Base-by-base conservation (phyloP, 192 early-diverging fungal genomes). In the Dissophora ornata region DNA sequence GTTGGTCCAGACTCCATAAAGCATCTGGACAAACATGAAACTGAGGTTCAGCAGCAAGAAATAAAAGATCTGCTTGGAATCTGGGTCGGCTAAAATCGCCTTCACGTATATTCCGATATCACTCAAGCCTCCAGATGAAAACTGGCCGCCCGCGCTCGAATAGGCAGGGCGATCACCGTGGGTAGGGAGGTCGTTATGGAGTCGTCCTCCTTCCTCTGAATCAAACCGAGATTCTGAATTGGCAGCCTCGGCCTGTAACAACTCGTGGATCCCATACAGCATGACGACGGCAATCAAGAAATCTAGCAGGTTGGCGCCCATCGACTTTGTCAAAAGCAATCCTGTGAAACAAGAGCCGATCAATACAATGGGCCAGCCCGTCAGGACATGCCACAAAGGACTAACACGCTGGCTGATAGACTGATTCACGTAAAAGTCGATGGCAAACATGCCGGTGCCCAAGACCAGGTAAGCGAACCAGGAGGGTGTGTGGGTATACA, bases 31-130 rank as follows among this genome's bases (percentile, higher is more conserved):
- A 67, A 92, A 87, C 88, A 96, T 97, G 70, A 96, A 98, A 15
- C 90, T 88, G 21, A 98, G 80, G 79, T 98, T 98, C 50, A 98
- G 85, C 32, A 95, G 71, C 65, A 98, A 80, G 69, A 98, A 98
- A 80, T 92, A 92, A 78, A 96, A 96, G 62, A 98, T 95, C 75
- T 94, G 94, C 66, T 93, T 89, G 10, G 97, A 97, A 54, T 93
- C 90, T 30, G 78, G 79, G 75, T 92, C 88, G 30, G 81, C 85
- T 42, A 89, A 46, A 46, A 95, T 90, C 10, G 81, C 79, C 47
- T 69, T 80, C 16, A 82, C 41, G 36, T 79, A 88, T 28, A 77
- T 36, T n/a, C 64, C 73, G 6, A 70, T 52, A 54, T 67, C 65
- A 10, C 46, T 51, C 22, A 75, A 11, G 1, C 67, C 57, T 40